These are phyloP conservation scores for Tympanopsis confertula DNA, from an alignment of 2,329 filamentous ascomycete genomes.

Conservation along the genomic window DNA sequence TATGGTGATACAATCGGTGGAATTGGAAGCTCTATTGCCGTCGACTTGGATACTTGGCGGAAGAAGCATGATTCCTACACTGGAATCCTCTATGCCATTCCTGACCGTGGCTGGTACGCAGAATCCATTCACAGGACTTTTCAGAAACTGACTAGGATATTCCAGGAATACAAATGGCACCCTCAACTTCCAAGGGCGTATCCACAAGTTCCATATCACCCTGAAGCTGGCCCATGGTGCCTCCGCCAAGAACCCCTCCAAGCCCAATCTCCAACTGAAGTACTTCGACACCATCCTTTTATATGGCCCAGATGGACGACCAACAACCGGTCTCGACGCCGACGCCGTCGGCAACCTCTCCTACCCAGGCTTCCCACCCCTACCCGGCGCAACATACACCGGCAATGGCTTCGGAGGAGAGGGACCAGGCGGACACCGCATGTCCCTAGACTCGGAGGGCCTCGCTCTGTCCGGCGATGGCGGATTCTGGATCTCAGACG, in stretches of 20 bases:
- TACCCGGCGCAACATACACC: constrained; percentile 51
- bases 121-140: background rate
- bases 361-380: constrained; percentile 44
- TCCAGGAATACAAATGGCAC: constrained; percentile 58
- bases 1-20: constrained; percentile 60
- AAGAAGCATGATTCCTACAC: constrained; percentile 39
- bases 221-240: constrained; percentile 41
- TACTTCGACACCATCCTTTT: constrained; percentile 58
- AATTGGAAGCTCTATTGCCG: constrained; percentile 52
- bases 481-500: constrained; percentile 59
- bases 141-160: background rate
- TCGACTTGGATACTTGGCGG: constrained; percentile 48
- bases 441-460: constrained; percentile 56
- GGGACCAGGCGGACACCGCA: constrained; percentile 44
- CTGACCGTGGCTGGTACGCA: constrained; percentile 54
- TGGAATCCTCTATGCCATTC: constrained; percentile 50
- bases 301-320: constrained; percentile 47
- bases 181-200: constrained; percentile 52
- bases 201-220: constrained; percentile 55
- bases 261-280: constrained; percentile 46
- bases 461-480: constrained; percentile 47
- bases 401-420: constrained; percentile 57
- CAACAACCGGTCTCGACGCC: constrained; percentile 52
- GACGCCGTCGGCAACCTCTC: constrained; percentile 37
- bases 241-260: constrained; percentile 36